Conservation (phyloP, 2,329 filamentous ascomycete species). For the Penicillium sclerotiorum region DNA sequence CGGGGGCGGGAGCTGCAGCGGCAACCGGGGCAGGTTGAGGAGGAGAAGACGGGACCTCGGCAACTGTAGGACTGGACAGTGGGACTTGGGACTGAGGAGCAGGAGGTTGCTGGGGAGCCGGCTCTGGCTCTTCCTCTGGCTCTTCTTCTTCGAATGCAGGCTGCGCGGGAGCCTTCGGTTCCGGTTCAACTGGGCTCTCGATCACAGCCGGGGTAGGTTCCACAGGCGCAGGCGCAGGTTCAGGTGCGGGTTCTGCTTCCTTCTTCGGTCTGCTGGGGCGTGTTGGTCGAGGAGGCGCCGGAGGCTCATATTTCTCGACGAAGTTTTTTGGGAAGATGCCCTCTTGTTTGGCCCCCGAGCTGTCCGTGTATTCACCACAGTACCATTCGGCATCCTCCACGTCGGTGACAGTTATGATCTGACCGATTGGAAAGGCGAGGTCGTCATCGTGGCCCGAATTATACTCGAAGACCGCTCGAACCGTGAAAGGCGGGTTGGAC, state of each 20-base stretch:
- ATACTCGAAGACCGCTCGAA: constrained; percentile 96
- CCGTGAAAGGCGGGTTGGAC: constrained; percentile 77
- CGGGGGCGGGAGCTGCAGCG: constrained; percentile 29
- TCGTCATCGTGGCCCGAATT: constrained; percentile 91
- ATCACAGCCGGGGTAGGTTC: constrained; percentile 28
- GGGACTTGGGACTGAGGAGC: constrained; percentile 26
- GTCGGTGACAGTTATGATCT: constrained; percentile 91
- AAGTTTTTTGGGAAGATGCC: constrained; percentile 97
- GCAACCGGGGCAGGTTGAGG: constrained; percentile 26
- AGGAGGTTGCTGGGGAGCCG: constrained; percentile 16
- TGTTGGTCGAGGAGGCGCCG: constrained; percentile 80
- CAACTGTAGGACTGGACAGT: constrained; percentile 26
- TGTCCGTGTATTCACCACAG: constrained; percentile 81
- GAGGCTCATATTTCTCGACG: constrained; percentile 93
- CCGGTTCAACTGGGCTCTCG: constrained; percentile 35
- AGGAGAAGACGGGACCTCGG: constrained; percentile 30
- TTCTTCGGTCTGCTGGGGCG: constrained; percentile 71
- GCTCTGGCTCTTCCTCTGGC: constrained; percentile 30
- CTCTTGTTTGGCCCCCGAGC: constrained; percentile 71
- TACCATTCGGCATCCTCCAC: constrained; percentile 96
- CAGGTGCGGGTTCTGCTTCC: constrained; percentile 50
- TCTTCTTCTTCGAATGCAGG: constrained; percentile 13
- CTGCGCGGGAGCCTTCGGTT: constrained; percentile 34
- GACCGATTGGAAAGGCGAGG: constrained; percentile 79
- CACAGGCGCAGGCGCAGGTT: constrained; percentile 38